Percentiles rank a stretch among this genome's conserved stretches.
These are phyloP conservation scores for Epichloe typhina DNA, from an alignment of 2,329 filamentous ascomycete genomes.

Conservation along the genomic window DNA sequence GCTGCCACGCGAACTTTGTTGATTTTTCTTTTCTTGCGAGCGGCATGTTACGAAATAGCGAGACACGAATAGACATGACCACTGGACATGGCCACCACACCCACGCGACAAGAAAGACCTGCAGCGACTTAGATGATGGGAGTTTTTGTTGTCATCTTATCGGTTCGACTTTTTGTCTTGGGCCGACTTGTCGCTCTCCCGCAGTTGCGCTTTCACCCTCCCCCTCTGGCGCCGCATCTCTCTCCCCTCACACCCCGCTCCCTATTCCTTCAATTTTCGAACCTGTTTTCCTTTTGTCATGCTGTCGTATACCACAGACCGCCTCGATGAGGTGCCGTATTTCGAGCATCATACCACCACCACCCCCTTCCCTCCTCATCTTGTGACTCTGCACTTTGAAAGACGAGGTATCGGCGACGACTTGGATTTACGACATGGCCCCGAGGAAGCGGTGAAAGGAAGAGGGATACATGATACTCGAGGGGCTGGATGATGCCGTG, in stretches of 20 bases:
- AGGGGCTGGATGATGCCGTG: constrained; percentile 3
- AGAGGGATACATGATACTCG: neutral
- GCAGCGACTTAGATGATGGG: neutral
- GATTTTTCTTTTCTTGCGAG: neutral
- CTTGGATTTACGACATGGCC: constrained; percentile 10
- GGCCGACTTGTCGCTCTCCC: neutral
- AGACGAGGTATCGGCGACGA: constrained; percentile 8
- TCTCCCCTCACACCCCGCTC: constrained; percentile 5
- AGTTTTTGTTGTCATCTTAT: neutral
- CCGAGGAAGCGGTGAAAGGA: neutral
- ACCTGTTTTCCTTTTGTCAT: constrained; percentile 6
- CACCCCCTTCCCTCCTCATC: neutral
- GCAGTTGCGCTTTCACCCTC: no score
- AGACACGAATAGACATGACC: constrained; percentile 4
- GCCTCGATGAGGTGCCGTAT: neutral
- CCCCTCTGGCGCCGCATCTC: neutral
- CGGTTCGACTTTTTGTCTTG: neutral
- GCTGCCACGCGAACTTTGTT: neutral
- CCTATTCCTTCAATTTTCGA: neutral
- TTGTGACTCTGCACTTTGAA: constrained; percentile 4
- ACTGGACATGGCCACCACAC: constrained; percentile 6
- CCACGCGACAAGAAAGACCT: neutral
- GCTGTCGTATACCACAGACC: neutral
- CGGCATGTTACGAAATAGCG: constrained; percentile 5
- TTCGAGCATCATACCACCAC: neutral